Percentiles rank a stretch among this genome's conserved stretches.
Evolutionary conservation across 345 rosid genomes (phyloP).

Genomic region (Jatropha curcas): DNA sequence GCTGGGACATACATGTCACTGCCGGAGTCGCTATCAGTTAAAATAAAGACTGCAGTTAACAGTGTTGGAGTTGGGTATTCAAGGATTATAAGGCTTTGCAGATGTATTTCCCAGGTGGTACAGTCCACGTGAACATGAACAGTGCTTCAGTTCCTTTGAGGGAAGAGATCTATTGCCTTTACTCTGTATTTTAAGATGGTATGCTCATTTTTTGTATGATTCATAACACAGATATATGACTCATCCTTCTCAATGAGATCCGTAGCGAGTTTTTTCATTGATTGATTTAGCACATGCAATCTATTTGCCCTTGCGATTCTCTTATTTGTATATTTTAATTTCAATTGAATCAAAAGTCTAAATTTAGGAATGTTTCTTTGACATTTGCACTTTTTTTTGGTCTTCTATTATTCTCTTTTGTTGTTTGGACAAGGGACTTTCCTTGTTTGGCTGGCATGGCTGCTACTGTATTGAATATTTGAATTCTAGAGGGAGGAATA

Average conservation of each 20-base stretch:
- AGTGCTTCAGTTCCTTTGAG: neutral
- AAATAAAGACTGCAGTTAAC: constrained; percentile 36
- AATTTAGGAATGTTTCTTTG: neutral
- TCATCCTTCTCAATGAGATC: neutral
- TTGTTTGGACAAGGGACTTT: too few species aligned
- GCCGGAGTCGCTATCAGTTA: constrained; percentile 29
- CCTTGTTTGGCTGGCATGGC: too few species aligned
- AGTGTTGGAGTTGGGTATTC: constrained; percentile 42
- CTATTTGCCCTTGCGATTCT: neutral
- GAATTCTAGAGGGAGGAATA: too few species aligned
- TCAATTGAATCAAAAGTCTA: too few species aligned
- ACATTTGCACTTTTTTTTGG: neutral
- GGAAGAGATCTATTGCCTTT: neutral
- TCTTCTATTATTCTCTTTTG: neutral
- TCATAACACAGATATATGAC: neutral
- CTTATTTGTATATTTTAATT: too few species aligned
- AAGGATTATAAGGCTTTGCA: constrained; percentile 56
- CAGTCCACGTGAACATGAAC: constrained; percentile 25
- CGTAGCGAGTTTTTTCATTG: neutral
- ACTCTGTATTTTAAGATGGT: neutral
- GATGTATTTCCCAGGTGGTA: constrained; percentile 43
- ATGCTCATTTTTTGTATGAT: neutral
- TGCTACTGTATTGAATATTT: too few species aligned
- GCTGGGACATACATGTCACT: constrained; percentile 18
- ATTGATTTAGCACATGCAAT: neutral